phyloP scores from a whole-genome alignment of 2,329 filamentous ascomycete species.

The Rhynchosporium agropyri region DNA sequence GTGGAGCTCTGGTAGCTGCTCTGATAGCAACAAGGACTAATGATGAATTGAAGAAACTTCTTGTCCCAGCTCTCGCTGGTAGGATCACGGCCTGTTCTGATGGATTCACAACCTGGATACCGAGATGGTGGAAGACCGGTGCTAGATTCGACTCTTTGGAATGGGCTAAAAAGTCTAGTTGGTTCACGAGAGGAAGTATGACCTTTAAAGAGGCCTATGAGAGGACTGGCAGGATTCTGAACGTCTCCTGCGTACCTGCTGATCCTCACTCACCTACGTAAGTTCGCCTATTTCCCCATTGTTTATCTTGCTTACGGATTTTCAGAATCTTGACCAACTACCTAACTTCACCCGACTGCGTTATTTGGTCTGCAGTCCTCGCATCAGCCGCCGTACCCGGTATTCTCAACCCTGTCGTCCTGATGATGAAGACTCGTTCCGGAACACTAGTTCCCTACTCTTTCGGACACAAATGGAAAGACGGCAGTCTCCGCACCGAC shows the following conservation, averaged over 20 bases:
- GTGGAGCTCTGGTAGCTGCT: constrained; percentile 86
- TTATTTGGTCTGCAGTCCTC: constrained; percentile 96
- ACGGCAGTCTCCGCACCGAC: constrained; percentile 90
- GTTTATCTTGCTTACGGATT: constrained; percentile 47
- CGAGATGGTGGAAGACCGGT: constrained; percentile 88
- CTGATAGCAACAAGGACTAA: constrained; percentile 88
- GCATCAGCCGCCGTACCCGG: constrained; percentile 95
- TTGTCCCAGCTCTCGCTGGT: constrained; percentile 84
- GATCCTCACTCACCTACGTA: constrained; percentile 82
- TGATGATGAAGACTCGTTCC: constrained; percentile 83
- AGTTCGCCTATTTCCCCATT: constrained; percentile 18
- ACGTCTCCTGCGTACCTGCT: constrained; percentile 93
- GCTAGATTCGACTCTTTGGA: constrained; percentile 92
- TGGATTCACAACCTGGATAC: constrained; percentile 71
- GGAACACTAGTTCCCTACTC: constrained; percentile 85
- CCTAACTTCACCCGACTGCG: constrained; percentile 91
- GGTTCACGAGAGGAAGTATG: constrained; percentile 89
- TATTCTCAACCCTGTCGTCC: constrained; percentile 91
- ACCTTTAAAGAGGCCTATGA: constrained; percentile 96
- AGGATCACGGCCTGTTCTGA: constrained; percentile 87
- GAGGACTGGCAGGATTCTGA: constrained; percentile 89
- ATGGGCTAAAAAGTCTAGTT: constrained; percentile 82
- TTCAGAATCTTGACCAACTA: constrained; percentile 91
- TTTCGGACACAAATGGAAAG: constrained; percentile 99
- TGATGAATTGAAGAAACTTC: constrained; percentile 80